Evolutionary conservation across 257 asterid genomes (phyloP).

Genomic region (Capsicum chinense): DNA sequence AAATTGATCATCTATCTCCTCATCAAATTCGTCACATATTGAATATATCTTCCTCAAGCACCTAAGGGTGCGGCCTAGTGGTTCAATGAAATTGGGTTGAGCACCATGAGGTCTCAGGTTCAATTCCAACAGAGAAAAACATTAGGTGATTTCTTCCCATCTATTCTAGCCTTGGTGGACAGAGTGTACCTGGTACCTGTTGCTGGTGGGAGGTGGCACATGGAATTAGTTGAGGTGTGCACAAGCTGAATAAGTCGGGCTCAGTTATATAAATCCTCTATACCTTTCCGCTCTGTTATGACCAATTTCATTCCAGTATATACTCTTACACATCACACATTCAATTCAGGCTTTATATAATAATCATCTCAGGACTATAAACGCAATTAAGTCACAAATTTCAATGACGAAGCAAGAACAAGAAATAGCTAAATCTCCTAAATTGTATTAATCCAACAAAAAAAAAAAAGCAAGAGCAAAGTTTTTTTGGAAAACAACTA

Average conservation of each 20-base stretch:
- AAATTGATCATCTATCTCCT: neutral
- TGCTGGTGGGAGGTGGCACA: too few species aligned
- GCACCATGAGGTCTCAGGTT: too few species aligned
- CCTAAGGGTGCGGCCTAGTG: too few species aligned
- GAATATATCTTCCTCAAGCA: too few species aligned
- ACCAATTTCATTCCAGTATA: neutral
- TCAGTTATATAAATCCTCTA: neutral
- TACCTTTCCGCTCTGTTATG: neutral
- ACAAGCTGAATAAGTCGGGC: neutral
- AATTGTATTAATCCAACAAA: neutral
- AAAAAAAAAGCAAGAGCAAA: neutral
- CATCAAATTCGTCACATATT: neutral
- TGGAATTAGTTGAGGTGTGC: too few species aligned
- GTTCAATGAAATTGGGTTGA: too few species aligned
- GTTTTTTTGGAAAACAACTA: neutral
- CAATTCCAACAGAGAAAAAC: too few species aligned
- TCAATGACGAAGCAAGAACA: neutral
- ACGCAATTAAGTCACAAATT: neutral
- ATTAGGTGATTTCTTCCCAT: too few species aligned
- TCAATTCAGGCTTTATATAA: neutral
- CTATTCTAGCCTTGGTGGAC: too few species aligned
- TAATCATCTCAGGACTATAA: neutral
- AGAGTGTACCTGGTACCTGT: too few species aligned
- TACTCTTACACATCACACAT: neutral
- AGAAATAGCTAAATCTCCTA: neutral